Base-by-base conservation (phyloP, 23 red algal genomes). In the Gracilariopsis chorda region DNA sequence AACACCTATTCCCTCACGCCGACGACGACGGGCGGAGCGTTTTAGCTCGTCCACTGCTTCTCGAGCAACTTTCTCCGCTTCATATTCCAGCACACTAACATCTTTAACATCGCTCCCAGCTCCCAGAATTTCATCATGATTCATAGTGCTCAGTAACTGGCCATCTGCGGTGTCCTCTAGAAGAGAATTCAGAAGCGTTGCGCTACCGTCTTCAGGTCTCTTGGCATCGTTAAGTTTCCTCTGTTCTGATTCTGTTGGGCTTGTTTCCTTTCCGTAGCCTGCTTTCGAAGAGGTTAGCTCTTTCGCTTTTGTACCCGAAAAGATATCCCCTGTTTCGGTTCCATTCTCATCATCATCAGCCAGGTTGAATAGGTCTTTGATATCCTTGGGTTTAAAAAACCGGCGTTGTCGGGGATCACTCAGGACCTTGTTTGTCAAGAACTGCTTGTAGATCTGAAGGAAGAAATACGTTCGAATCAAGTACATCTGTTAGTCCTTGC, bases 261-360 rank as follows among this genome's bases (percentile, higher is more conserved):
- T 82, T 74, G 17, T 47, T 69, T 71, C 80, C 20, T 27, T 28
- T 25, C 35, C 55, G n/a, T n/a, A n/a, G 39, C 13, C 35, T 30
- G 87, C 48, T 36, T 45, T 53, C 35, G 75, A 42, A 4, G 53
- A 77, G 25, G 35, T 86, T 7, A 65, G 27, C 64, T 94, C 92
- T 34, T 94, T 94, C 19, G 92, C 93, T 40, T 62, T 73, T 8
- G 94, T 86, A 16, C 95, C 95, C 11, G 83, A 56, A 77, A 98
- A 98, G 20, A 98, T 78, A 69, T 98, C 95, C 2, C 95, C 95
- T 40, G 95, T 98, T 83, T 98, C 95, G 30, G 95, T 98, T 45
- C 95, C 95, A 24, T 85, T 78, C 19, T 95, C 97, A 40, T 85
- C 80, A 25, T 96, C 97, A 28, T 89, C 84, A 17, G 39, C 70